Evolutionary conservation across 345 rosid genomes (phyloP), one percentile per base, ranked within the genome.

Genomic region (Draba incana): DNA sequence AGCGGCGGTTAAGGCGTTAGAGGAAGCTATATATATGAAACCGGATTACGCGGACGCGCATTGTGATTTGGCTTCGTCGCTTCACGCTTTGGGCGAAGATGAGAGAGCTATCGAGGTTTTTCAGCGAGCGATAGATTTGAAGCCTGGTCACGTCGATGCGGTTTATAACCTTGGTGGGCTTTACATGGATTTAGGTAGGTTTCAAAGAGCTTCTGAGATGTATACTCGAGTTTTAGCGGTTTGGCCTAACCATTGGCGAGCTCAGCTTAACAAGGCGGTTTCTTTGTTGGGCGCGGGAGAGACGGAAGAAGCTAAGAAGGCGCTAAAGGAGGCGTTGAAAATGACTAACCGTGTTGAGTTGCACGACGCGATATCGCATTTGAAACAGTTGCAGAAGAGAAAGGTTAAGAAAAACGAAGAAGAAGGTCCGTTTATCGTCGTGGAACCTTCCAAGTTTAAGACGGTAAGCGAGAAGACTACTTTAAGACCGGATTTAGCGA

Each of bases 181-280:
- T 45, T 95, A 92, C 77, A 95, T 95, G 99, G 98, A 92, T 75
- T 68, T 95, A 74, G 97, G 99, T 66, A 88, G 98, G 82, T 95
- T 86, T 73, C 96, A 81, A 74, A 83, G 98, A 81, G 99, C 98
- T 79, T 88, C 96, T 2, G 99, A 95, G 78, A 95, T 92, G 97
- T 95, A 95, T 59, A 57, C 76, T 57, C 80, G 98, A 86, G 97
- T 95, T 69, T 79, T 95, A 64, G 77, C 92, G 0, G 93, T 89
- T 14, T 86, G 96, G 93, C 96, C 99, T 27, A 95, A 83, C 66
- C 99, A 95, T 69, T 92, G 98, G 99, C 88, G 93, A 53, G 99
- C 99, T 47, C 99, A 95, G 82, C 85, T 95, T 20, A 95, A 95
- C 44, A 95, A 86, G 77, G 98, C 97, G 3, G 98, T 88, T 28